These are phyloP conservation scores for Phialophora chinensis DNA, from an alignment of 2,329 filamentous ascomycete species.

Conservation along the genomic window DNA sequence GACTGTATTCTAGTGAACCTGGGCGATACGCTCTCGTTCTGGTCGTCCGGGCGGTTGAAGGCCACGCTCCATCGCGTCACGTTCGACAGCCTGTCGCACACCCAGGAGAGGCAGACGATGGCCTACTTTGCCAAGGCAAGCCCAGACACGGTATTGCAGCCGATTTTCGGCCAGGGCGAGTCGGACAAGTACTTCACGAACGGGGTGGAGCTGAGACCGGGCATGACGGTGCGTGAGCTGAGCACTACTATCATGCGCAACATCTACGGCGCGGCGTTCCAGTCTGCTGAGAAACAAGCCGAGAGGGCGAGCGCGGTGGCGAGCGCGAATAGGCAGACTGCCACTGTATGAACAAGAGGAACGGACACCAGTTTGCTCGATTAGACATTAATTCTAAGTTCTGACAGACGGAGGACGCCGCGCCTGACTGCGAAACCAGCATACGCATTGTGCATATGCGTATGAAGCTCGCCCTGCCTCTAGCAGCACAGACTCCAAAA, in stretches of 20 bases:
- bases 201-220: conserved; percentile 34
- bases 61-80: conserved; percentile 82
- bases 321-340: background rate
- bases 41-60: conserved; percentile 89
- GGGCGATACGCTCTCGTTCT: conserved; percentile 80
- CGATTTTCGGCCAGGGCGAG: conserved; percentile 16
- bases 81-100: conserved; percentile 33
- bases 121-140: conserved; percentile 38
- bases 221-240: conserved; percentile 38
- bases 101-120: conserved; percentile 38
- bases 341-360: background rate
- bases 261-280: conserved; percentile 34
- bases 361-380: background rate
- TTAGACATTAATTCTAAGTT: background rate
- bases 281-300: background rate
- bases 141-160: conserved; percentile 38
- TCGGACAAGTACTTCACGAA: conserved; percentile 33
- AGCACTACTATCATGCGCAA: conserved; percentile 34
- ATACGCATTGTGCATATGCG: background rate
- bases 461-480: background rate
- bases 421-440: background rate
- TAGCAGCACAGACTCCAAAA: background rate
- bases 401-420: background rate
- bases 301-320: background rate
- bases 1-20: conserved; percentile 86